These are phyloP conservation scores for Tilletia walkeri DNA, from an alignment of 1,284 basidiomycete genomes.

Conservation along the genomic window DNA sequence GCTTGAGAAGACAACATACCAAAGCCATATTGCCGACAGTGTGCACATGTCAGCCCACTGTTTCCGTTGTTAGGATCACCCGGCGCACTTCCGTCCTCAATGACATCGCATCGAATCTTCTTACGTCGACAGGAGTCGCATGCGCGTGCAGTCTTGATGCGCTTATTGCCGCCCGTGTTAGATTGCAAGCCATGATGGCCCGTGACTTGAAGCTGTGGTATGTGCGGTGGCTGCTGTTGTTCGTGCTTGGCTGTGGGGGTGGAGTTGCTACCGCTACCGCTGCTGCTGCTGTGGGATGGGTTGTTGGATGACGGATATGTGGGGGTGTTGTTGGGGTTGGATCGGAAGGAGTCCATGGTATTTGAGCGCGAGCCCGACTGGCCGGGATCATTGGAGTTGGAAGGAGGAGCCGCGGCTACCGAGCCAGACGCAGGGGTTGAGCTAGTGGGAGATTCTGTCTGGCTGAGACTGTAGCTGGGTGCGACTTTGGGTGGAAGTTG, in stretches of 20 bases:
- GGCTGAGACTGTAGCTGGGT: not conserved
- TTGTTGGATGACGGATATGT: not conserved
- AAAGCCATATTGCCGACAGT: constrained; percentile 45
- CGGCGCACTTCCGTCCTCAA: constrained; percentile 49
- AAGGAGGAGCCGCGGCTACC: not conserved
- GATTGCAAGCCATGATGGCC: constrained; percentile 10
- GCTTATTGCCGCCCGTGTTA: constrained; percentile 60
- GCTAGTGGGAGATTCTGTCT: not conserved
- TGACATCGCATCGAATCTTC: constrained; percentile 71
- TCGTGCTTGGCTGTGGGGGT: not conserved
- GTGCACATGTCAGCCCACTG: constrained; percentile 39
- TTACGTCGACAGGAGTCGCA: constrained; percentile 88
- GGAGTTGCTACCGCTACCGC: not conserved
- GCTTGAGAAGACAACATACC: constrained; percentile 18
- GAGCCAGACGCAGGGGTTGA: not conserved
- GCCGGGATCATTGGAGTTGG: not conserved
- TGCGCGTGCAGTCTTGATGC: constrained; percentile 83
- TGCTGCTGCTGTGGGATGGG: not conserved
- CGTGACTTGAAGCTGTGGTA: constrained; percentile 9
- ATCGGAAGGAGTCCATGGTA: too few relatives aligned
- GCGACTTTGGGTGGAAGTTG: not conserved
- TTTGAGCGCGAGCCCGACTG: not conserved
- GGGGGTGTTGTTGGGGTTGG: too few relatives aligned
- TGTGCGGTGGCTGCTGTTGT: too few relatives aligned
- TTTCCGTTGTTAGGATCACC: constrained; percentile 43